These are phyloP conservation scores for Fraxinus velutina DNA, from an alignment of 305 asterid species.

Conservation along the genomic window DNA sequence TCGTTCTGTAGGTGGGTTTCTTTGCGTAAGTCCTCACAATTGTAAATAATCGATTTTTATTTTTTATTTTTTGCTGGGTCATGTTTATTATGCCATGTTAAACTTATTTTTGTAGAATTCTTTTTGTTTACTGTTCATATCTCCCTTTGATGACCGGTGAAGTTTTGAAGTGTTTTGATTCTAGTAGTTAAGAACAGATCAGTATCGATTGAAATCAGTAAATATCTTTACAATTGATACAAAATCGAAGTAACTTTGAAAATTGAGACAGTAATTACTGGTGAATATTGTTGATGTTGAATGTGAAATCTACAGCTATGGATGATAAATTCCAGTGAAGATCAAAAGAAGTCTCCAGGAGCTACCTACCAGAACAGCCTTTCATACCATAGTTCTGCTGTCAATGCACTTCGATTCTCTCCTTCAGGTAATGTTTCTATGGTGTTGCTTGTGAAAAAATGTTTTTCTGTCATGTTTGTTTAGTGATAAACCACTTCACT, in stretches of 20 bases:
- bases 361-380: slow-evolving; percentile 72
- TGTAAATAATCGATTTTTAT: neutral
- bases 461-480: neutral
- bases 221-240: neutral
- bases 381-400: slow-evolving; percentile 79
- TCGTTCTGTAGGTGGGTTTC: neutral
- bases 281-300: slow-evolving; percentile 6
- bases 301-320: slow-evolving; percentile 59
- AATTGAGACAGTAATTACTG: neutral
- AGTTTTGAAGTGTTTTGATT: neutral
- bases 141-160: neutral
- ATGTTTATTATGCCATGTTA: neutral
- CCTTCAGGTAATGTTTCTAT: slow-evolving; percentile 54
- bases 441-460: neutral
- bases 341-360: slow-evolving; percentile 56
- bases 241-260: slow-evolving; percentile 8
- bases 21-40: neutral
- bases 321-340: slow-evolving; percentile 51
- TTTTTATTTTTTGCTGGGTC: neutral
- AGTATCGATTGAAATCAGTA: neutral
- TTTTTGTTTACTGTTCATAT: neutral
- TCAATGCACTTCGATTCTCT: slow-evolving; percentile 87
- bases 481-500: neutral
- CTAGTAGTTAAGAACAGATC: neutral
- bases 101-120: neutral